Conservation (phyloP, 2,329 filamentous ascomycete genomes). For the Botrytis galanthina region DNA sequence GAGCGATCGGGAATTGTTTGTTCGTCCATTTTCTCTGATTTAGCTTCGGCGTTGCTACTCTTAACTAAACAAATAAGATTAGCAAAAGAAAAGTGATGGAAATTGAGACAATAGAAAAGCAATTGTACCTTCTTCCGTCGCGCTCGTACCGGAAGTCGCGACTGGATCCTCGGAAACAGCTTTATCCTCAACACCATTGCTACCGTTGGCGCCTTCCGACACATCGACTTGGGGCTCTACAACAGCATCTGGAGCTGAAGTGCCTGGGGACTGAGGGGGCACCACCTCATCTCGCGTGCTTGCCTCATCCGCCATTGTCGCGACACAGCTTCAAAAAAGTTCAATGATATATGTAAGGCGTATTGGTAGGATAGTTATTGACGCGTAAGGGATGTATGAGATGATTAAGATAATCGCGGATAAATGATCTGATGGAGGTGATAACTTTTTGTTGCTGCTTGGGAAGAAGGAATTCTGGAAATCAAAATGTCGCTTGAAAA, state of each 20-base stretch:
- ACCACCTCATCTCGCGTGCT: slow-evolving; percentile 27
- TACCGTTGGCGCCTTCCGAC: slow-evolving; percentile 26
- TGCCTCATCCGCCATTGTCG: slow-evolving; percentile 36
- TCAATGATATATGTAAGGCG: slow-evolving; percentile 20
- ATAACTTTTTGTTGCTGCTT: slow-evolving; percentile 25
- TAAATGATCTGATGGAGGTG: slow-evolving; percentile 26
- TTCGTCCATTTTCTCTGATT: slow-evolving; percentile 28
- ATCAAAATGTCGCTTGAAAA: slow-evolving; percentile 25
- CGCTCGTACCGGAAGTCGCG: slow-evolving; percentile 30
- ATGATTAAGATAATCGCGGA: slow-evolving; percentile 22
- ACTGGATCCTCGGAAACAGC: slow-evolving; percentile 29
- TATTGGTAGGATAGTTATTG: slow-evolving; percentile 16
- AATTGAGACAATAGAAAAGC: slow-evolving; percentile 21
- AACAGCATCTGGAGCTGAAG: slow-evolving; percentile 23
- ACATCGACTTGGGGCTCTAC: slow-evolving; percentile 25
- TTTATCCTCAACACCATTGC: slow-evolving; percentile 23
- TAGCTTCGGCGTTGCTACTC: slow-evolving; percentile 19
- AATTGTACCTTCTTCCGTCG: slow-evolving; percentile 29
- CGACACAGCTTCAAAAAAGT: slow-evolving; percentile 25
- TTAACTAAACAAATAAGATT: slow-evolving; percentile 30
- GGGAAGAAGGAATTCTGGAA: slow-evolving; percentile 24
- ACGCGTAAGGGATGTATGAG: slow-evolving; percentile 29
- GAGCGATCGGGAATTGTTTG: slow-evolving; percentile 24
- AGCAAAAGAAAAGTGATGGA: slow-evolving; percentile 24
- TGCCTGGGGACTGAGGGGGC: slow-evolving; percentile 25